Evolutionary conservation across 805 yeast species (phyloP), one percentile per base, ranked within the genome.

Genomic region (Helenozyma rhizophorensis): DNA sequence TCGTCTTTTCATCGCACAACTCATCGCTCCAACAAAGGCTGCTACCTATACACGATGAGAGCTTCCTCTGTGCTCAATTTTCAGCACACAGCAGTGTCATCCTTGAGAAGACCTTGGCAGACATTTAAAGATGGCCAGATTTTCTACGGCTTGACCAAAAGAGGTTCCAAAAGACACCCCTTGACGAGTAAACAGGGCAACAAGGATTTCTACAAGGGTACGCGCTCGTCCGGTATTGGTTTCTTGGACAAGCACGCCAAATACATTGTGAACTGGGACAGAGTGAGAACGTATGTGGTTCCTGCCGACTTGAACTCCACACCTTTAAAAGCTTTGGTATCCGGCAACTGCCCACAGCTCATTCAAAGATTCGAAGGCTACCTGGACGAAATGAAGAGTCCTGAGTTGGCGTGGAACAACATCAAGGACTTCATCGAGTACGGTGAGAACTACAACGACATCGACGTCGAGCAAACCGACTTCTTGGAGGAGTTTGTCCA

Each of bases 141-240:
- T 14, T 88, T 84, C 68, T 88, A 88, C 54, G 96, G 96, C 29
- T 49, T 65, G 16, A 65, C 81, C 11, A 88, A 84, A 53, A 55
- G 80, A 7, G 97, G 97, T 35, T 79, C 86, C 44, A 86, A 82
- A 58, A 80, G 96, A 66, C 73, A 74, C 54, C 74, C 95, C 4
- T 66, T 90, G 48, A 83, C 96, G 14, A 82, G 96, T 14, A 93
- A 93, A 52, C 87, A 86, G 56, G 97, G 98, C 51, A 90, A 93
- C 63, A 88, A 89, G 67, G 81, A 84, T 49, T 84, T 72, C 64
- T 93, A 93, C 66, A 93, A 93, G 60, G 99, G 99, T 68, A 93
- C 97, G 14, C 76, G 97, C 37, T 85, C 98, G 4, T 75, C 95
- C 3, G 97, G 97, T 58, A 77, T 87, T 42, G 99, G 99, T 56